Conservation (phyloP, 805 yeast genomes). For the Pichia californica region DNA sequence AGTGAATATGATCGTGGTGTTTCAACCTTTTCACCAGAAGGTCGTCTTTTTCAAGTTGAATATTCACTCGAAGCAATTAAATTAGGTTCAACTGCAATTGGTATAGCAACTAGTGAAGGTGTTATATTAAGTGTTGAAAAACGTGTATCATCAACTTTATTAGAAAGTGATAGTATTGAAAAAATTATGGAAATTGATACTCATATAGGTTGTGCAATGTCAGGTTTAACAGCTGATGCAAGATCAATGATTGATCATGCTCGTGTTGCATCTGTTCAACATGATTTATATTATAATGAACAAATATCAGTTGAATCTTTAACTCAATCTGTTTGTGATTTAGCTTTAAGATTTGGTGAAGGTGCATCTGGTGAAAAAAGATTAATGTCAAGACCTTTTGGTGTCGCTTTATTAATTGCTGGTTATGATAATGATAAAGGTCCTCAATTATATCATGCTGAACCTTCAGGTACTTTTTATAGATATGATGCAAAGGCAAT, state of each 20-base stretch:
- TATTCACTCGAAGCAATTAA: conserved; percentile 97
- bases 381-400: conserved; percentile 96
- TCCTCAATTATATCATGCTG: conserved; percentile 96
- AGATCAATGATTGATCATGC: conserved; percentile 99
- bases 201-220: conserved; percentile 98
- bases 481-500: conserved; percentile 98
- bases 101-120: conserved; percentile 92
- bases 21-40: conserved; percentile 97
- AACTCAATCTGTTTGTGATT: conserved; percentile 94
- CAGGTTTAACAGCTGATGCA: conserved; percentile 98
- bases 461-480: conserved; percentile 97
- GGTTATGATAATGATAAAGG: conserved; percentile 92
- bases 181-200: conserved; percentile 91
- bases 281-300: conserved; percentile 86
- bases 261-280: conserved; percentile 81
- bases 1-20: conserved; percentile 99
- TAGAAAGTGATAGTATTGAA: conserved; percentile 91
- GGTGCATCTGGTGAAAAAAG: conserved; percentile 95
- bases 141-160: conserved; percentile 85
- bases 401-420: conserved; percentile 93
- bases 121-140: conserved; percentile 96
- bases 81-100: conserved; percentile 96
- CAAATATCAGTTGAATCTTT: conserved; percentile 86
- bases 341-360: conserved; percentile 94
- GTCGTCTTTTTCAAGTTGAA: conserved; percentile 96